A percentile compares a stretch with the other conserved stretches of the same genome.
Conservation (phyloP, 1,139 yeast species). For the Meyerozyma athensensis region DNA sequence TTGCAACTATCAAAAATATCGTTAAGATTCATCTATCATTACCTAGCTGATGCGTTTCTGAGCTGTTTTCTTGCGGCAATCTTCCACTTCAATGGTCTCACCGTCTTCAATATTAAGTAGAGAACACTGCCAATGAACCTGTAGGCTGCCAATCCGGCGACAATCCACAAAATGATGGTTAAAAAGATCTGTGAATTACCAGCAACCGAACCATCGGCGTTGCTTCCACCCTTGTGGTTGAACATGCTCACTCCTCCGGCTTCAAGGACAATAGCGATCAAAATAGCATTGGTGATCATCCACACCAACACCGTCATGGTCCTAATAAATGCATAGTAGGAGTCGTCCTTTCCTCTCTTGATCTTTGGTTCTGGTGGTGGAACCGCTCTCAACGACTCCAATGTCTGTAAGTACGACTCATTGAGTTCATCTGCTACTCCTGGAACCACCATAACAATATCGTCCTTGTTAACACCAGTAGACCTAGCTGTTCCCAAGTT, state of each 20-base stretch:
- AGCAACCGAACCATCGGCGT: conserved; percentile 26
- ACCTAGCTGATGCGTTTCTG: conserved; percentile 6
- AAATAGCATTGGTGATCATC: conserved; percentile 42
- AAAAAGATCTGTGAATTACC: conserved; percentile 39
- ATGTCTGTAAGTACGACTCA: conserved; percentile 48
- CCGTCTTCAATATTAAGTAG: conserved; percentile 30
- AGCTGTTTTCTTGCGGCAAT: conserved; percentile 20
- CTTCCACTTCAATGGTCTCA: conserved; percentile 43
- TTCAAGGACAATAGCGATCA: conserved; percentile 39
- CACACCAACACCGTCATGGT: conserved; percentile 44
- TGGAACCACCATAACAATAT: conserved; percentile 64
- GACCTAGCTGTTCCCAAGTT: conserved; percentile 69
- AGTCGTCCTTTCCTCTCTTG: conserved; percentile 10
- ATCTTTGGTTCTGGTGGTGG: conserved; percentile 21
- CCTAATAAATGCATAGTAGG: conserved; percentile 41
- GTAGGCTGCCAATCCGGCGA: conserved; percentile 43
- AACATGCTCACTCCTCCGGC: conserved; percentile 37
- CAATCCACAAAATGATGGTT: conserved; percentile 46
- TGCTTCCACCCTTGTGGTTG: conserved; percentile 15
- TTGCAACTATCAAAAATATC: neutral
- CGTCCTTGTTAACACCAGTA: conserved; percentile 51
- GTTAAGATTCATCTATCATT: neutral
- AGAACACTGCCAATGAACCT: conserved; percentile 39
- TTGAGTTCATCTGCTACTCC: conserved; percentile 61
- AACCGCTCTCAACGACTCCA: conserved; percentile 39